A percentile compares a stretch with the other conserved stretches of the same genome.
Conservation (phyloP, 768 basidiomycete species). For the Psilocybe cyanescens region DNA sequence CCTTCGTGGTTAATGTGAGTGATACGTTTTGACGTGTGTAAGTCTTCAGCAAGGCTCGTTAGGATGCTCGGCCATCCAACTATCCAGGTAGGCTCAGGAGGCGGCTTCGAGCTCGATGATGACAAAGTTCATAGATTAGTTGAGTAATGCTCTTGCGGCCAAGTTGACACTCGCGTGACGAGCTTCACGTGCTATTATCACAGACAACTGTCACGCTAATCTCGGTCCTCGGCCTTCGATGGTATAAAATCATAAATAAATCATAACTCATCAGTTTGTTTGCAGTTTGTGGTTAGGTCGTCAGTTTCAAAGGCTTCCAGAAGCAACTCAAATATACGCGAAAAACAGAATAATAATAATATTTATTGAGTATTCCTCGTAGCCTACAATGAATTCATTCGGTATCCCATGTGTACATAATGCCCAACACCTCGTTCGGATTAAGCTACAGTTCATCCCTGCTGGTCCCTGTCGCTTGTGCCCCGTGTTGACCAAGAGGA, state of each 20-base stretch:
- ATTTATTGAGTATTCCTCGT: background rate
- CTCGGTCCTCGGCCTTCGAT: too few species aligned
- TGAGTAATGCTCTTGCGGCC: background rate
- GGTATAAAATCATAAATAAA: too few species aligned
- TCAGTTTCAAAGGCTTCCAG: too few species aligned
- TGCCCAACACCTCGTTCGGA: background rate
- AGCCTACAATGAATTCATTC: background rate
- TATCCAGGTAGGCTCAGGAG: background rate
- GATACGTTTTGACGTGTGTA: background rate
- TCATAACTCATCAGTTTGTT: too few species aligned
- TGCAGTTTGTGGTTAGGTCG: too few species aligned
- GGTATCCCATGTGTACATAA: too few species aligned
- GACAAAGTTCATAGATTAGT: background rate
- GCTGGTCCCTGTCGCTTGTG: background rate
- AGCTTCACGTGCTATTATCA: constrained; percentile 3
- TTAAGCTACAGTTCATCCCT: constrained; percentile 5
- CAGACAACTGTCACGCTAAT: background rate
- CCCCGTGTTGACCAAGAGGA: background rate
- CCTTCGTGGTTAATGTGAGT: too few species aligned
- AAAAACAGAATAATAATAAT: background rate
- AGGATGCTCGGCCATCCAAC: background rate
- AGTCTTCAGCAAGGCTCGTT: background rate
- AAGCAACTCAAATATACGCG: background rate
- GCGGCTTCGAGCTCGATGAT: background rate
- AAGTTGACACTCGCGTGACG: background rate